Base-by-base conservation (phyloP, 1,139 yeast genomes). In the Pneumocystis wakefieldiae region DNA sequence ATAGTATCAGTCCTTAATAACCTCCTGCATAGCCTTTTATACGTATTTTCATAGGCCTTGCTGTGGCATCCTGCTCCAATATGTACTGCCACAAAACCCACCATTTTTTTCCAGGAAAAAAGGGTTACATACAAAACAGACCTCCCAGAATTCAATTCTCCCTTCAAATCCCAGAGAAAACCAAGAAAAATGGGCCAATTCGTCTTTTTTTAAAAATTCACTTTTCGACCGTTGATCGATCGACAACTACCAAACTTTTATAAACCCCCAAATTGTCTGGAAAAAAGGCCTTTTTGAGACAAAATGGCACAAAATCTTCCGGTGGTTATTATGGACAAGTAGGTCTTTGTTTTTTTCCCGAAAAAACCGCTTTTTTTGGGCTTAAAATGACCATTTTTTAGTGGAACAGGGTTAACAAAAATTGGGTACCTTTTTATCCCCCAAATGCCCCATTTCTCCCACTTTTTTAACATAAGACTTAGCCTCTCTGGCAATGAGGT, bases 361-460 rank as follows among this genome's bases (percentile, higher is more conserved):
- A 17, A 59, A 48, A 60, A 61, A 35, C 28, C 38, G 39, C 35
- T 58, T 59, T 36, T 37, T 5, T 58, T 38, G 14, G 28, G 12
- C 28, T 28, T 57, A 35, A 60, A 35, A 14, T 17, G 32, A 28
- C 17, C 10, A 32, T 41, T 41, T 53, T 64, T 55, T 80, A 87
- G 87, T 73, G 99, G 99, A 80, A 92, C 99, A 69, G 99, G 99
- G 68, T 80, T 91, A 71, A 92, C 98, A 73, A 92, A 92, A 74
- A 81, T 92, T 68, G 99, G 99, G 64, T 62, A 62, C 32, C 53
- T 35, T 53, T 37, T 14, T 32, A 8, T 7, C 35, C 2, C 10
- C 10, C 1, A 59, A 28, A 60, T 12, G 14, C 37, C 12, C 8
- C 19, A 39, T 24, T 39, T 37, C 24, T 19, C 7, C 7, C 12